Evolutionary conservation across 2,329 filamentous ascomycete genomes (phyloP), one percentile per base, ranked within the genome.

Genomic region (Colletotrichum sp.): DNA sequence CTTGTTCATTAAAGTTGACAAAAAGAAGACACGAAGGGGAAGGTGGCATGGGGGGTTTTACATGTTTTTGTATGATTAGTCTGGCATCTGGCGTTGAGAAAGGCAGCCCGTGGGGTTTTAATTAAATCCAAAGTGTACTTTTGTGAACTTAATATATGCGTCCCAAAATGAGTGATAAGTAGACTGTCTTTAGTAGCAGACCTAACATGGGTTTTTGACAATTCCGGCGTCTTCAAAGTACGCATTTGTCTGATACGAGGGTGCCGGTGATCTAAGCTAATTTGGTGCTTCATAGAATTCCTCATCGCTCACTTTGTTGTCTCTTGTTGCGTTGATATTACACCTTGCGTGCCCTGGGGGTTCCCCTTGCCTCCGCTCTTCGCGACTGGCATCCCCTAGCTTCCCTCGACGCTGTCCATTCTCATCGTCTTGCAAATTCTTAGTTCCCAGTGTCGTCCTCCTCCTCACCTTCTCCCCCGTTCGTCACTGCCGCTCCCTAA

Each of bases 81-180:
- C 16, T 26, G 52, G 59, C 34, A 28, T 69, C 13, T 5, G 66
- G 66, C 66, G 66, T 69, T 69, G 52, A 60, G 66, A 52, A 44
- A 57, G 44, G 65, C 12, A 32, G 62, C 18, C 63, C 60, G 13
- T 13, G 24, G 63, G 39, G 57, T 18, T 72, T 63, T 75, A 36
- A 39, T 72, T 64, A 26, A 72, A 72, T 63, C 69, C 73, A 68
- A 52, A 73, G 28, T 72, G 69, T 68, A 76, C 36, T 36, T 66
- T 68, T 67, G 32, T 52, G 66, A 32, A 68, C 39, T 5, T 10
- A 28, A 39, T 15, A 36, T 3, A 49, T 49, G 39, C 26, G 39
- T 44, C 9, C 1, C 5, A 10, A 0, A 5, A n/a, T 10, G 16
- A 4, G 39, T 44, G 39, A 44, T 9, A 10, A 2, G 10, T 49